Evolutionary conservation across 768 basidiomycete species (phyloP), one percentile per base, ranked within the genome.

Genomic region (Leccinellum albellum): DNA sequence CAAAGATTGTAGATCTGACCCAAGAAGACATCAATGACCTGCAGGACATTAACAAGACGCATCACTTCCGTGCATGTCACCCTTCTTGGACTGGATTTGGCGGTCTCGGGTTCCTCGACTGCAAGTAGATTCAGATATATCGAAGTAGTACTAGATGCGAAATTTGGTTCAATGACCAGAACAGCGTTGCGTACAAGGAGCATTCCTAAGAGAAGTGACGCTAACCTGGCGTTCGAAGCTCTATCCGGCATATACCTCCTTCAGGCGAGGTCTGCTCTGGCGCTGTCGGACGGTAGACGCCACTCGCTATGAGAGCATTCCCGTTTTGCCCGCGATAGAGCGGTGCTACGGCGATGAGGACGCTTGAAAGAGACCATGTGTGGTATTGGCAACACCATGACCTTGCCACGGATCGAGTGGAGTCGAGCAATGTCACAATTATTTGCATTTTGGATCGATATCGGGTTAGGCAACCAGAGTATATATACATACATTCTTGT

Each of bases 51-150:
- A 78, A 86, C 73, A 82, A 87, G 74, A 81, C 77, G 4, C 67
- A 73, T 48, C 81, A 82, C 67, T 85, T 85, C 81, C 81, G 86
- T 55, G 84, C 79, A 51, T 88, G 85, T 73, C 78, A 80, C 62
- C 85, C 86, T 12, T 66, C 70, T 54, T 87, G 83, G 85, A 82
- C 84, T 47, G 82, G 83, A 55, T 86, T 79, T 74, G 85, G 85
- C 21, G 4, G 61, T 57, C 78, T 88, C 44, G 84, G 85, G 10
- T 85, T 88, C 79, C 76, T 78, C 28, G 82, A 85, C 65, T 79
- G 81, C 74, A 68, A 73, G 62, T 74, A 63, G 57, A 58, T 44
- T 31, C 13, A n/a, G 35, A 28, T 26, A 10, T n/a, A 21, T 31
- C 28, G 17, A 49, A 46, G 24, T 54, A 62, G 64, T 50, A n/a